phyloP scores from a whole-genome alignment of 2,329 filamentous ascomycete species.

The Chaetomiaceae sp. region DNA sequence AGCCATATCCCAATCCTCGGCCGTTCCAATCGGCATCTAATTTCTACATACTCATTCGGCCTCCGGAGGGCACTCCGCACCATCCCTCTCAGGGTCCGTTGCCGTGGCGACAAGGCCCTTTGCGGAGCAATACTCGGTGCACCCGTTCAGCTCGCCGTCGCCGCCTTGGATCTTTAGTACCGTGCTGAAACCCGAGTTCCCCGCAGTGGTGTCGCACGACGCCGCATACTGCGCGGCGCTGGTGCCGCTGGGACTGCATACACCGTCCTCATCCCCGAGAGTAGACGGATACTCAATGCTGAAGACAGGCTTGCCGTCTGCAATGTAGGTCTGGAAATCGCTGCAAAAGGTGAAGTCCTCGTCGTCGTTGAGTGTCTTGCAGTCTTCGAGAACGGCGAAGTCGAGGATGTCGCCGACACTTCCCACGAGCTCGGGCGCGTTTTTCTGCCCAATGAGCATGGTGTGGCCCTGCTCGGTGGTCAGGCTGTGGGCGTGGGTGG shows the following conservation, averaged over 20 bases:
- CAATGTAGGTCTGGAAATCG: slow-evolving; percentile 16
- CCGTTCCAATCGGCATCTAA: too few species aligned
- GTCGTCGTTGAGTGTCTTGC: slow-evolving; percentile 15
- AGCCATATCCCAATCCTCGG: too few species aligned
- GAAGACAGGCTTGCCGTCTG: slow-evolving; percentile 13
- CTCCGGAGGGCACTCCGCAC: background rate
- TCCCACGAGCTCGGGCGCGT: slow-evolving; percentile 14
- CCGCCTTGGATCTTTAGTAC: slow-evolving; percentile 17
- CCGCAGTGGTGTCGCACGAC: slow-evolving; percentile 5
- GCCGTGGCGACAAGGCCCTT: slow-evolving; percentile 1
- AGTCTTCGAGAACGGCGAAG: slow-evolving; percentile 23
- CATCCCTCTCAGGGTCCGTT: slow-evolving; percentile 3
- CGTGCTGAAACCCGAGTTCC: slow-evolving; percentile 12
- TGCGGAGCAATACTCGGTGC: slow-evolving; percentile 20
- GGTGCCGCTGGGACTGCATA: background rate
- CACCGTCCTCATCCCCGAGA: slow-evolving; percentile 2
- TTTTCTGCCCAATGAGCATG: slow-evolving; percentile 21
- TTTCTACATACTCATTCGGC: background rate
- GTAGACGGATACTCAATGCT: slow-evolving; percentile 20
- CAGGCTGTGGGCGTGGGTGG: slow-evolving; percentile 14
- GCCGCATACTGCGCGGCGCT: slow-evolving; percentile 9
- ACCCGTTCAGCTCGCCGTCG: slow-evolving; percentile 19
- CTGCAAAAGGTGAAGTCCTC: slow-evolving; percentile 11
- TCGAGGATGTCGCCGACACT: slow-evolving; percentile 4
- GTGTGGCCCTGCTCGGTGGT: slow-evolving; percentile 7